These are phyloP conservation scores for Lentinula lateritia DNA, from an alignment of 768 basidiomycete genomes.

Conservation along the genomic window DNA sequence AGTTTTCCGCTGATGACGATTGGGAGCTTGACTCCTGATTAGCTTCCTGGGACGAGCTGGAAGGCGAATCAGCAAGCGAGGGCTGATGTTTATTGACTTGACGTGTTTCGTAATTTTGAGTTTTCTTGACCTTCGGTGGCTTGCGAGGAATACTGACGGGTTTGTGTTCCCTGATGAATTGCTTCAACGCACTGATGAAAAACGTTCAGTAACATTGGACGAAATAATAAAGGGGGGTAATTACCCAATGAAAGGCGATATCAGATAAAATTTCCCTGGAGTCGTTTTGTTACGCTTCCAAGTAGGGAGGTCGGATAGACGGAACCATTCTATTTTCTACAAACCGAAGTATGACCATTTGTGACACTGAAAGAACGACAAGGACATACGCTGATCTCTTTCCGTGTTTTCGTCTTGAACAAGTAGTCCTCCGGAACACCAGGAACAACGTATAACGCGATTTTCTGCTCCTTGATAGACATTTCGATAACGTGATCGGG, in stretches of 20 bases:
- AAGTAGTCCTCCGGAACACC: slow-evolving; percentile 82
- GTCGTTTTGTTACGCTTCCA: slow-evolving; percentile 77
- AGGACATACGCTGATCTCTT: slow-evolving; percentile 87
- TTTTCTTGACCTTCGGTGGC: slow-evolving; percentile 20
- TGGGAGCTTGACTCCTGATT: slow-evolving; percentile 65
- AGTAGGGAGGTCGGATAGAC: slow-evolving; percentile 80
- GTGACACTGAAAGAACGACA: slow-evolving; percentile 5
- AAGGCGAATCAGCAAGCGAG: slow-evolving; percentile 10
- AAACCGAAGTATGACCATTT: slow-evolving; percentile 11
- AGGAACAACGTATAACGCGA: slow-evolving; percentile 87
- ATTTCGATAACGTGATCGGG: slow-evolving; percentile 72
- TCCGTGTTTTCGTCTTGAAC: slow-evolving; percentile 92
- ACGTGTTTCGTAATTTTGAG: slow-evolving; percentile 14
- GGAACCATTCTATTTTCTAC: slow-evolving; percentile 97
- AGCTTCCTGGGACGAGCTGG: slow-evolving; percentile 24
- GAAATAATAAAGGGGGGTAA: slow-evolving; percentile 18
- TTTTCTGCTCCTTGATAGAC: slow-evolving; percentile 84
- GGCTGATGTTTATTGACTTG: slow-evolving; percentile 9
- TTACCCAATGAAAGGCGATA: slow-evolving; percentile 89
- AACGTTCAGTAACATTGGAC: neutral
- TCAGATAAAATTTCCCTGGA: slow-evolving; percentile 87
- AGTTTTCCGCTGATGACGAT: slow-evolving; percentile 55
- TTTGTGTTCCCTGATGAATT: slow-evolving; percentile 61
- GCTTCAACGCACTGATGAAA: slow-evolving; percentile 50
- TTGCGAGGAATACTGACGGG: slow-evolving; percentile 43